Evolutionary conservation across 2,329 filamentous ascomycete species (phyloP).

Genomic region (Pochonia chlamydosporia): DNA sequence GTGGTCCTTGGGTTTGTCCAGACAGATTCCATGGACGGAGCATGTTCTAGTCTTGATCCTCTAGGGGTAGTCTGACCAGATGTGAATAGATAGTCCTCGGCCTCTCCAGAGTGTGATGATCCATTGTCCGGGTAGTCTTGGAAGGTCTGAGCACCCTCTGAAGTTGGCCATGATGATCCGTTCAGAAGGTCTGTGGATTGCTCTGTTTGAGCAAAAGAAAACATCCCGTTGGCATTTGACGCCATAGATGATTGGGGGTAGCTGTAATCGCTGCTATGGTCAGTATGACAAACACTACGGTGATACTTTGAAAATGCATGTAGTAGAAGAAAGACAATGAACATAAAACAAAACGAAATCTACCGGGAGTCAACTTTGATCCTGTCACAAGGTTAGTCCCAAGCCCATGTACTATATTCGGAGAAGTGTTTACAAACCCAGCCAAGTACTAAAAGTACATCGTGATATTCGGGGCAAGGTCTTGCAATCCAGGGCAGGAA

Average conservation of each 20-base stretch:
- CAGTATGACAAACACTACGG: conserved; percentile 49
- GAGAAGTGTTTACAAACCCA: conserved; percentile 21
- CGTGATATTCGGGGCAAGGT: background rate
- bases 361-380: conserved; percentile 52
- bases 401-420: conserved; percentile 7
- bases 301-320: background rate
- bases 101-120: conserved; percentile 44
- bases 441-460: conserved; percentile 10
- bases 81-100: conserved; percentile 49
- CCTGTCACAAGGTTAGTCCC: conserved; percentile 31
- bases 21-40: conserved; percentile 40
- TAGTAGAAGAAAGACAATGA: conserved; percentile 10
- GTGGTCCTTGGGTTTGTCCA: conserved; percentile 38
- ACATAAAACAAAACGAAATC: conserved; percentile 26
- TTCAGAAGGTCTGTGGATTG: conserved; percentile 49
- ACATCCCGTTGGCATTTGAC: conserved; percentile 43
- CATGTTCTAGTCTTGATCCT: conserved; percentile 39
- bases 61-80: conserved; percentile 50
- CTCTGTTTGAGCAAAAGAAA: conserved; percentile 56
- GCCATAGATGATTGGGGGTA: conserved; percentile 46
- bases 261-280: conserved; percentile 53
- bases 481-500: background rate
- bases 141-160: conserved; percentile 57
- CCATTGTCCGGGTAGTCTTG: conserved; percentile 45
- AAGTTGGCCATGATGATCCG: conserved; percentile 49